Base-by-base conservation (phyloP, 768 basidiomycete species). In the Lenzites betulinus region DNA sequence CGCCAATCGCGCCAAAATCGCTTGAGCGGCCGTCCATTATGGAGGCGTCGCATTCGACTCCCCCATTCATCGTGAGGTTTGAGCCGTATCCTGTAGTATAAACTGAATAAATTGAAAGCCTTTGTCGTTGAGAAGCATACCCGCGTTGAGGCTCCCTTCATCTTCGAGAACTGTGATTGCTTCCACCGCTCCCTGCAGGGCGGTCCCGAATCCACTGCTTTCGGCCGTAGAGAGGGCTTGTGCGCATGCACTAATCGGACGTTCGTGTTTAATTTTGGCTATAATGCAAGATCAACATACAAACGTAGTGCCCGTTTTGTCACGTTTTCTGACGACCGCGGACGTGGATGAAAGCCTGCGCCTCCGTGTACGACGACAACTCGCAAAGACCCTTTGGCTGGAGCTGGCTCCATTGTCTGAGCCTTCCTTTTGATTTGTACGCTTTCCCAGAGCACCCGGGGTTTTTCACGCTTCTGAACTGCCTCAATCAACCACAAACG, bases 11-110 rank as follows among this genome's bases (percentile, higher is more conserved):
- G 26, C 90, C 92, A 69, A 89, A 93, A n/a, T 74, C 71, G 22
- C 72, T 68, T 0, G 72, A 70, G 2, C 71, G 73, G 23, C 82
- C 81, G 22, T 77, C 74, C 85, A 91, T 90, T 57, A 93, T 76
- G 13, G 89, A 81, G 8, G 92, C 91, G 66, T 93, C 92, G 66
- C 92, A 93, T 74, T 93, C 92, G 18, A 92, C 90, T 2, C 75
- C 76, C 15, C 92, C 90, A n/a, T 82, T 77, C 3, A 87, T 63
- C 0, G 89, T 92, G 47, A 93, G 75, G 70, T 93, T 93, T 1
- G 92, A 90, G 4, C 92, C 91, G 61, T 81, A 84, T 1, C 91
- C 90, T 87, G 52, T 22, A 11, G 28, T 15, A 30, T 12, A 26
- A 43, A 46, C 25, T 26, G 48, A 25, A 46, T 38, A 26, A 30